Base-by-base conservation (phyloP, 2,329 filamentous ascomycete species). In the Epichloe elymi region DNA sequence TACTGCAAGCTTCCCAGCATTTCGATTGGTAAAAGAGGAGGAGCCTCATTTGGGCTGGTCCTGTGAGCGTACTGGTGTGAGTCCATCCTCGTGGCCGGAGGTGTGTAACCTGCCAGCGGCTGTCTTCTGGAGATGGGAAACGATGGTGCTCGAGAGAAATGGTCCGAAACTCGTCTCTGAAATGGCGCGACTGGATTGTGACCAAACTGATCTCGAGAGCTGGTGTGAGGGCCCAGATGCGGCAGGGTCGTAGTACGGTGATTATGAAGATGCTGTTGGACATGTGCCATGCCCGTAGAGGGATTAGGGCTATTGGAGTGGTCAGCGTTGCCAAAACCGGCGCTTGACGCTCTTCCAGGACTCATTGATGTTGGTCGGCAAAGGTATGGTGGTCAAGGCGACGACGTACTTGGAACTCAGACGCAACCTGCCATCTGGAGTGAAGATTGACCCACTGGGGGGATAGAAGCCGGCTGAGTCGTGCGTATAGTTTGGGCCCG, bases 1-100 rank as follows among this genome's bases (percentile, higher is more conserved):
- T 83, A 84, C 51, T 75, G 74, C 51, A 88, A 74, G n/a, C 75
- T 75, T 40, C 79, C 79, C 49, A 82, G 70, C 38, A 72, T 73
- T 30, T 71, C 70, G 49, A 78, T 68, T 6, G 69, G 56, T 55
- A 68, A 62, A 20, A 82, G 69, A 8, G 79, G 79, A 45, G 79
- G 79, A 35, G 79, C 73, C 55, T 66, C 72, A 49, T 66, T 61
- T 42, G 55, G 51, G 17, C 37, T 46, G 15, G 58, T 50, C 50
- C 63, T 56, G 46, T 57, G 58, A 38, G 65, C 64, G 65, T 64
- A 74, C 57, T 65, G 69, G 54, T 59, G 60, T 17, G 61, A 56
- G 52, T 78, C 75, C 75, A 80, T 79, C 57, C 71, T 76, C 59
- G 71, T 66, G 20, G 58, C 55, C n/a, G 69, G 61, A 52, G 67